These are phyloP conservation scores for Fomes fomentarius DNA, from an alignment of 1,284 basidiomycete genomes.

Conservation along the genomic window DNA sequence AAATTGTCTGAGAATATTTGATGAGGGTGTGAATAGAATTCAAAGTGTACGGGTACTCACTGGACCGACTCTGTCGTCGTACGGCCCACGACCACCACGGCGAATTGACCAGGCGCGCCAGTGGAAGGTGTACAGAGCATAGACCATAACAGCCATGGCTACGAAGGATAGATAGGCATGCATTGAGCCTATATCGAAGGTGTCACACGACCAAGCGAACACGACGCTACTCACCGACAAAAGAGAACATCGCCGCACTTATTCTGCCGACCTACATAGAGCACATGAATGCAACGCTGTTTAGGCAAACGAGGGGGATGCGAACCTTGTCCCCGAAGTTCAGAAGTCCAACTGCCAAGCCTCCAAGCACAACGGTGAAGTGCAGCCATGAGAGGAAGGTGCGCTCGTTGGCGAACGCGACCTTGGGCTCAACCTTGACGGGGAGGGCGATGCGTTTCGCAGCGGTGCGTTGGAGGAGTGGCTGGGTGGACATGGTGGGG, in stretches of 20 bases:
- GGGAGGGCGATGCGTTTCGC: slow-evolving; percentile 95
- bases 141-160: slow-evolving; percentile 98
- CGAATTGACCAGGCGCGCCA: slow-evolving; percentile 96
- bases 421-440: slow-evolving; percentile 92
- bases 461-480: slow-evolving; percentile 94
- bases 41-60: slow-evolving; percentile 44
- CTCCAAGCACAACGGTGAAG: slow-evolving; percentile 93
- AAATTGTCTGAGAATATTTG: slow-evolving; percentile 62
- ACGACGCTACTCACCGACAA: slow-evolving; percentile 70
- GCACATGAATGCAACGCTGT: background rate
- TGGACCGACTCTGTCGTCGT: slow-evolving; percentile 93
- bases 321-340: slow-evolving; percentile 94
- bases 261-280: slow-evolving; percentile 79
- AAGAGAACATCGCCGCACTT: slow-evolving; percentile 90
- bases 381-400: slow-evolving; percentile 97
- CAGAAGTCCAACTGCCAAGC: slow-evolving; percentile 93
- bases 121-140: slow-evolving; percentile 94
- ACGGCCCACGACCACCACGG: slow-evolving; percentile 89
- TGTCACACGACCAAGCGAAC: slow-evolving; percentile 14
- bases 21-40: slow-evolving; percentile 15
- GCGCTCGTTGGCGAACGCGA: slow-evolving; percentile 94
- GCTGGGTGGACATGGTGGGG: slow-evolving; percentile 90
- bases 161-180: background rate
- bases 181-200: background rate
- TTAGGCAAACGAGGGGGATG: slow-evolving; percentile 2